Conservation (phyloP, 2,329 filamentous ascomycete genomes). For the Hypoxylon sp. region DNA sequence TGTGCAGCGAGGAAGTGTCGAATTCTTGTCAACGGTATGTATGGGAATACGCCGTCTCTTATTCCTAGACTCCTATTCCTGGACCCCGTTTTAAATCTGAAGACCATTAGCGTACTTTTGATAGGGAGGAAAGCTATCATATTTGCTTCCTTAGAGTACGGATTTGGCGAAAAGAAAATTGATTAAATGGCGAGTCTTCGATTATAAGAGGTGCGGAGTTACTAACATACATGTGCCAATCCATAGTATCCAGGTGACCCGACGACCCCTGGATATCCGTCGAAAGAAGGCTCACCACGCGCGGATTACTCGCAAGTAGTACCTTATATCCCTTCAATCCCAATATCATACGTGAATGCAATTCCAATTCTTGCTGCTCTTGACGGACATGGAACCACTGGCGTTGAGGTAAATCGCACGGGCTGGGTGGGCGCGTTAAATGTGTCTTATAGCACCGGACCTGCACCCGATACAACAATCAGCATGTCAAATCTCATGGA, state of each 20-base stretch:
- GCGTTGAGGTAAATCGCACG: conserved; percentile 73
- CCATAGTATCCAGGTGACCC: conserved; percentile 71
- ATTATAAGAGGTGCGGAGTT: not conserved
- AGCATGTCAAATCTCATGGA: conserved; percentile 78
- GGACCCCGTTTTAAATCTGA: not conserved
- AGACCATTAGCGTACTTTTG: not conserved
- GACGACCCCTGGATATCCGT: conserved; percentile 87
- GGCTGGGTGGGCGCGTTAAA: conserved; percentile 70
- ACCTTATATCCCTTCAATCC: conserved; percentile 83
- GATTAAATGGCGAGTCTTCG: not conserved
- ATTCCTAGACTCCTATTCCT: not conserved
- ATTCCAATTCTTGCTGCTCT: conserved; percentile 83
- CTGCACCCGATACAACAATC: conserved; percentile 70
- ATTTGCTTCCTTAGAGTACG: not conserved
- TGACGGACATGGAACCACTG: conserved; percentile 80
- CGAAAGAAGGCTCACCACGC: conserved; percentile 78
- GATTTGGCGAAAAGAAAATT: not conserved
- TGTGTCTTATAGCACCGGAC: conserved; percentile 61
- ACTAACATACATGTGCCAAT: not conserved
- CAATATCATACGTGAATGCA: conserved; percentile 83
- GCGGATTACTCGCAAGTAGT: conserved; percentile 73
- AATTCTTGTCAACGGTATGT: conserved; percentile 72
- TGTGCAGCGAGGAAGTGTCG: conserved; percentile 83
- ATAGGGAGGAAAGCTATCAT: not conserved
- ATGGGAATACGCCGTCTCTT: not conserved